Percentiles rank a stretch among this genome's conserved stretches.
Evolutionary conservation across 2,329 filamentous ascomycete species (phyloP).

Genomic region (Dryadomyces quercivorus): DNA sequence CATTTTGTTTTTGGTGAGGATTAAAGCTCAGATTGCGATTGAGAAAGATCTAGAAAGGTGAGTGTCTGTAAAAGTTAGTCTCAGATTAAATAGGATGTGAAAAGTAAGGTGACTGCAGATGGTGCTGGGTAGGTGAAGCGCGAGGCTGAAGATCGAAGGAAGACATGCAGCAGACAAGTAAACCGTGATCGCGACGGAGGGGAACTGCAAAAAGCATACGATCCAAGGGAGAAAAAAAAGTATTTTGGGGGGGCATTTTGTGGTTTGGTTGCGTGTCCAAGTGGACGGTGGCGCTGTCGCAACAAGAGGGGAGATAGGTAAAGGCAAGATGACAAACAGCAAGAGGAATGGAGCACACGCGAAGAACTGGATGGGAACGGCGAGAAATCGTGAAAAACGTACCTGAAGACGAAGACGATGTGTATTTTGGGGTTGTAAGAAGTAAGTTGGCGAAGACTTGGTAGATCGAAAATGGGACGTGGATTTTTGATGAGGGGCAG

Average conservation of each 20-base stretch:
- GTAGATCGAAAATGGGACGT: constrained; percentile 8
- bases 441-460: constrained; percentile 2
- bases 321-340: not conserved
- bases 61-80: not conserved
- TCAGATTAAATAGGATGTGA: not conserved
- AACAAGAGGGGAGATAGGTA: not conserved
- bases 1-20: constrained; percentile 7
- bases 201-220: not conserved
- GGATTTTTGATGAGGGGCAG: constrained; percentile 10
- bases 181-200: not conserved
- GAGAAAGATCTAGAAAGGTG: not conserved
- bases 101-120: not conserved
- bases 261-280: not conserved
- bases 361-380: not conserved
- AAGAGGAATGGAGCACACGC: not conserved
- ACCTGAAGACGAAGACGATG: not conserved
- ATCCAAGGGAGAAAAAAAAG: not conserved
- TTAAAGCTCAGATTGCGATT: not conserved
- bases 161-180: not conserved
- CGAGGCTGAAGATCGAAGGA: not conserved
- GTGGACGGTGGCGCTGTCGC: not conserved
- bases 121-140: not conserved
- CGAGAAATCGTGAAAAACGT: not conserved
- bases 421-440: constrained; percentile 6
- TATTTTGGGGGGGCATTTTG: not conserved